Evolutionary conservation across 1,139 yeast genomes (phyloP).

Genomic region (Kodamaea suecica): DNA sequence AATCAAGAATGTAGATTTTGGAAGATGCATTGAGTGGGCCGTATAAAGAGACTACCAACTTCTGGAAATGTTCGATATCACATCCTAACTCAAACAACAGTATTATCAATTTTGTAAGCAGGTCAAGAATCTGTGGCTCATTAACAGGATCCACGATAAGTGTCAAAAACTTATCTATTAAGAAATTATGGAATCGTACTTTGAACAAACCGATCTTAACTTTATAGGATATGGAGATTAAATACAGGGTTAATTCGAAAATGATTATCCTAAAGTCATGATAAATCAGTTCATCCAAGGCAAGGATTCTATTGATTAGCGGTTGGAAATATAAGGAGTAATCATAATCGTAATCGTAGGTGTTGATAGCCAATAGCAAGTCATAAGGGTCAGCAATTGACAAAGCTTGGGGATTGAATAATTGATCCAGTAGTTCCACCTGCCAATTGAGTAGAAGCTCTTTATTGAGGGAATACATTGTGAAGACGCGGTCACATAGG

Average conservation of each 20-base stretch:
- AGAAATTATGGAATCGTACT: constrained; percentile 18
- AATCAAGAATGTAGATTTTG: constrained; percentile 22
- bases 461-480: constrained; percentile 26
- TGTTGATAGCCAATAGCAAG: constrained; percentile 15
- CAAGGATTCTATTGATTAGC: constrained; percentile 18
- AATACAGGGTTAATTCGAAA: constrained; percentile 26
- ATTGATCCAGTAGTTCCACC: constrained; percentile 29
- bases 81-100: constrained; percentile 38
- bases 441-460: constrained; percentile 37
- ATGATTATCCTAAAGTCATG: constrained; percentile 32
- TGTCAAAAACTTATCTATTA: constrained; percentile 16
- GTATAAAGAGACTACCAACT: constrained; percentile 20
- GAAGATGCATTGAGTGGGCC: constrained; percentile 9
- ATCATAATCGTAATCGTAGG: constrained; percentile 4
- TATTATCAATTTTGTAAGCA: constrained; percentile 23
- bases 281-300: constrained; percentile 24
- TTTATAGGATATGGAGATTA: constrained; percentile 25
- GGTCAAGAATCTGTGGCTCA: constrained; percentile 19
- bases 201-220: constrained; percentile 24
- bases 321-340: constrained; percentile 6
- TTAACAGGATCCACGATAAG: constrained; percentile 1
- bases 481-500: constrained; percentile 25
- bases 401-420: constrained; percentile 9
- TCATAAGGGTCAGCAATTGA: constrained; percentile 28
- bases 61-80: constrained; percentile 21